phyloP scores from a whole-genome alignment of 1,284 basidiomycete species.

The Cryptococcus jaspeensis region DNA sequence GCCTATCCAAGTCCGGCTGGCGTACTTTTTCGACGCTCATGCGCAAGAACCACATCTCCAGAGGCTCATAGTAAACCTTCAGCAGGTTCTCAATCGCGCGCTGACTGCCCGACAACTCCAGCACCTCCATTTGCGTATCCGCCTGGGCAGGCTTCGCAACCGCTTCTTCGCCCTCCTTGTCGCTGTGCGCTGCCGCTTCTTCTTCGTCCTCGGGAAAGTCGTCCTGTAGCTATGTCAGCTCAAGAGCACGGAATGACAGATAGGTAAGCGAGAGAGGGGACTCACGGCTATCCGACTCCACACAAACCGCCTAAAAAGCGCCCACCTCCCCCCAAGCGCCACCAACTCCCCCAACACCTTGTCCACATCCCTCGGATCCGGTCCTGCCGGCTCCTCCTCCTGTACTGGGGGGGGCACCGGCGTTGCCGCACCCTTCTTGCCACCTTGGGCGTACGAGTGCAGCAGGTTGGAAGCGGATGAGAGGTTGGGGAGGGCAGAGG shows the following conservation, averaged over 20 bases:
- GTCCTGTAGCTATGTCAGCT: background rate
- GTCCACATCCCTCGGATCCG: slow-evolving; percentile 88
- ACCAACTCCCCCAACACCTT: slow-evolving; percentile 80
- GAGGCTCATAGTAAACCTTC: slow-evolving; percentile 73
- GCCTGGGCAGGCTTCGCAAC: slow-evolving; percentile 21
- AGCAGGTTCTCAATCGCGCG: slow-evolving; percentile 68
- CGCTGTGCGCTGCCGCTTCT: slow-evolving; percentile 2
- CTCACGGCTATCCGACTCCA: slow-evolving; percentile 64
- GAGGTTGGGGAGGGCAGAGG: slow-evolving; percentile 49
- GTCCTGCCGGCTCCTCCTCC: slow-evolving; percentile 61
- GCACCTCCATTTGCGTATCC: slow-evolving; percentile 51
- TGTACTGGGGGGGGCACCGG: slow-evolving; percentile 27
- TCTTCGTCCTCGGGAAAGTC: slow-evolving; percentile 7
- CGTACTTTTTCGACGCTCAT: slow-evolving; percentile 79
- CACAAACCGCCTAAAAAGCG: slow-evolving; percentile 84
- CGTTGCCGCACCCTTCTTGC: slow-evolving; percentile 35
- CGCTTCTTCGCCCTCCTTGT: slow-evolving; percentile 22
- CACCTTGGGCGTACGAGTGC: slow-evolving; percentile 45
- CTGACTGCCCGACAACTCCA: slow-evolving; percentile 55
- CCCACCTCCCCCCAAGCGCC: slow-evolving; percentile 88
- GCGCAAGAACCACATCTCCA: slow-evolving; percentile 92
- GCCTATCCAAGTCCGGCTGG: too few relatives aligned
- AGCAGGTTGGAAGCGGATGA: slow-evolving; percentile 46
- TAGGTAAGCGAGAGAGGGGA: too few relatives aligned
- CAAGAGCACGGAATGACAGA: background rate